phyloP scores from a whole-genome alignment of 164 flowering plant genomes.

The Stephania japonica region DNA sequence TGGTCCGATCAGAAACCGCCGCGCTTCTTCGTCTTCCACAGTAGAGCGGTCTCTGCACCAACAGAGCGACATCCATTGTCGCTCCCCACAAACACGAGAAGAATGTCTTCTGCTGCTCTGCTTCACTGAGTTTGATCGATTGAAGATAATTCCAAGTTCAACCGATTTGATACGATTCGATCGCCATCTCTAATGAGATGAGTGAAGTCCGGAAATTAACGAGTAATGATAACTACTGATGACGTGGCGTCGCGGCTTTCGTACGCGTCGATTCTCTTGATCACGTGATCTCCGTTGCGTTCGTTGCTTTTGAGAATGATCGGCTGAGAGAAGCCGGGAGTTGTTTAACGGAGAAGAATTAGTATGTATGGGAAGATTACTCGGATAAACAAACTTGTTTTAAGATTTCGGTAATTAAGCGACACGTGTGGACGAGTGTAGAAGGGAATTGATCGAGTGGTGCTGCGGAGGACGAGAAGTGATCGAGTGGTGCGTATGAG shows the following conservation, averaged over 20 bases:
- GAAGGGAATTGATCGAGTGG: neutral
- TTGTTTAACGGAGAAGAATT: neutral
- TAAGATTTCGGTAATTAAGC: neutral
- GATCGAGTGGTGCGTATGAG: neutral
- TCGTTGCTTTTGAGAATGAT: too few species aligned
- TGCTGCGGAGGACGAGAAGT: neutral
- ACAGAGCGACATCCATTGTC: slow-evolving; percentile 41
- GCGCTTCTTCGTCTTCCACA: slow-evolving; percentile 16
- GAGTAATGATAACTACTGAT: neutral
- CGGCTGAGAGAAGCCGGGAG: neutral
- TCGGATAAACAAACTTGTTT: neutral
- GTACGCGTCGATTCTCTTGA: neutral
- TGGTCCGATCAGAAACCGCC: slow-evolving; percentile 13
- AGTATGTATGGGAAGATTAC: neutral
- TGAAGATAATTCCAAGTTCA: neutral
- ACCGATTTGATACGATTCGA: neutral
- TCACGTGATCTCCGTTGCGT: neutral
- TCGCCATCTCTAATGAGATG: neutral
- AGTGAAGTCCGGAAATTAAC: neutral
- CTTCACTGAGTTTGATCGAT: neutral
- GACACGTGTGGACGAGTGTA: neutral
- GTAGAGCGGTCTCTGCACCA: slow-evolving; percentile 30
- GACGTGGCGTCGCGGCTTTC: neutral
- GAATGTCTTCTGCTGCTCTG: neutral
- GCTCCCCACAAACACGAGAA: too few species aligned